Base-by-base conservation (phyloP, 2,329 filamentous ascomycete species). In the Ophiocordyceps camponoti-leonardi region DNA sequence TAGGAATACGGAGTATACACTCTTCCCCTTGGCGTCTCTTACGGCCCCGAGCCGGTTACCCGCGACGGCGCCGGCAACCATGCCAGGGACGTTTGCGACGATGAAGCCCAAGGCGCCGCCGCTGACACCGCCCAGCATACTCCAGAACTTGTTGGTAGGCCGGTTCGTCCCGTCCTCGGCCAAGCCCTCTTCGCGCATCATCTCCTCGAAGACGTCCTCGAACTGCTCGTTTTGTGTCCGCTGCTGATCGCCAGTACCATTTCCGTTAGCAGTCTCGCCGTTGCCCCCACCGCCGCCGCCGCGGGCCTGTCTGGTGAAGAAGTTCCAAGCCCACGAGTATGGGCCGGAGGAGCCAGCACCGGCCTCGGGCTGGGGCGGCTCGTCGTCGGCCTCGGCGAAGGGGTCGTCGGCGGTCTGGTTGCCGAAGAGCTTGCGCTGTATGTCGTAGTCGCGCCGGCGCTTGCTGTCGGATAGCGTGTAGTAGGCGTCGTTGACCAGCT, bases 81-180 rank as follows among this genome's bases (percentile, higher is more conserved):
- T 73, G 0, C 92, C 92, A 0, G 90, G 85, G 43, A 95, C 77
- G 59, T 96, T 96, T 26, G 82, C 92, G 23, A 96, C 75, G 53
- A 98, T 98, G 62, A 96, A 96, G 0, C 92, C 92, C 61, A 98
- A 74, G 3, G 86, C 85, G 13, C 82, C 90, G 30, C 92, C 92
- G 57, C 86, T 92, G 39, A 90, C 62, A 1, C 86, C 87, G 3
- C 92, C 92, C 1, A 95, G 60, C 50, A 95, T 63, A 47, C 79
- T 74, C 90, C 92, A 98, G 63, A 98, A 94, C 53, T 79, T 79
- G 49, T 76, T 71, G 2, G 79, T 90, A 1, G 72, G 72, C 42
- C 62, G 58, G 43, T 71, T 74, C 18, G 73, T 72, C 5, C 71
- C 69, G 13, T 75, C 74, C 54, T 88, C 84, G 0, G 85, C 84